Evolutionary conservation across 345 rosid species (phyloP), one percentile per base, ranked within the genome.

Genomic region (Luvunga scandens): DNA sequence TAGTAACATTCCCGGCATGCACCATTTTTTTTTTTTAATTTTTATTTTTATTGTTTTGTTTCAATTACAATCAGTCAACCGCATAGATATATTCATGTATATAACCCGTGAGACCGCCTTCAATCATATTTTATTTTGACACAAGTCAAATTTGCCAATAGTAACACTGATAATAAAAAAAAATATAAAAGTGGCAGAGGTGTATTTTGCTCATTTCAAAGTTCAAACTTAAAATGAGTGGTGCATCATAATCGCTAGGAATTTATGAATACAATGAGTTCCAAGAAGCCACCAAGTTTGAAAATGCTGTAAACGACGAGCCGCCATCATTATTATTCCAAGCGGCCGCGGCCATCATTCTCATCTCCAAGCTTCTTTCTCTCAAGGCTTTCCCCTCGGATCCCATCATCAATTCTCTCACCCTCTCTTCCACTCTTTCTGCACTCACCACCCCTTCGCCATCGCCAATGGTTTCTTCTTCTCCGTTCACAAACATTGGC

Each of bases 391-490:
- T 55, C 21, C 60, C 69, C 9, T 50, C 66, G 45, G 55, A 16
- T 42, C 31, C 68, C 62, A 56, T 76, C 62, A 71, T 76, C 72
- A 81, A 12, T 68, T 76, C 72, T 57, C 66, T 63, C 33, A 81
- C 77, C 71, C 16, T 72, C 66, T 66, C 45, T 69, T 81, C 83
- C 77, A 81, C 77, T 16, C 22, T 50, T 72, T 75, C 80, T 24
- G 77, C 73, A 16, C 62, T 76, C n/a, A 81, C 53, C 33, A 62
- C 12, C 31, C 5, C 22, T 10, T 62, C 33, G 1, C 19, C 66
- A 10, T 27, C 12, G 16, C 18, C 62, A 24, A 12, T 71, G 6
- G 27, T 31, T 31, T 30, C 70, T 61, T 59, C 76, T 22, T 31
- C 66, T 63, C 5, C 45, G 13, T 8, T 13, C 34, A 31, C 7